A percentile compares a stretch with the other conserved stretches of the same genome.
Evolutionary conservation across 768 basidiomycete genomes (phyloP).

Genomic region (Podaxis sp.): DNA sequence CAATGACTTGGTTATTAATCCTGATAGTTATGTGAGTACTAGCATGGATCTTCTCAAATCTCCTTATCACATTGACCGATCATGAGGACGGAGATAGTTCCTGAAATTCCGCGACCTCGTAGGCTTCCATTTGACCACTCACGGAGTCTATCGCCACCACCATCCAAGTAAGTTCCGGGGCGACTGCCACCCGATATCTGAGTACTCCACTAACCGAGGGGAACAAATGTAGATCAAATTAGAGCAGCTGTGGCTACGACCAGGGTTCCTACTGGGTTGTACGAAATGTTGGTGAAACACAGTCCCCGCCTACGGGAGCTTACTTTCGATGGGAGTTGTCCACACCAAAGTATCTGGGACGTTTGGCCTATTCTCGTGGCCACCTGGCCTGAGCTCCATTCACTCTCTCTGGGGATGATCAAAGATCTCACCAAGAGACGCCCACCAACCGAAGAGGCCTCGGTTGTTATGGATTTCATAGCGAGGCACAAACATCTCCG

Average conservation of each 20-base stretch:
- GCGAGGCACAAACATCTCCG: neutral
- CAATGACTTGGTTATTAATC: neutral
- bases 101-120: neutral
- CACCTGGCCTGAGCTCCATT: neutral
- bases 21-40: neutral
- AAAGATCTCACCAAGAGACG: neutral
- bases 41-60: neutral
- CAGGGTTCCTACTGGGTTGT: neutral
- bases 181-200: no score
- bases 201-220: neutral
- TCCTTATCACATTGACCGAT: neutral
- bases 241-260: neutral
- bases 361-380: neutral
- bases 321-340: slow-evolving; percentile 1
- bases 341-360: slow-evolving; percentile 1
- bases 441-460: neutral
- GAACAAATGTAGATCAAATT: neutral
- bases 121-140: neutral
- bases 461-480: neutral
- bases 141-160: neutral
- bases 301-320: slow-evolving; percentile 2
- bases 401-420: slow-evolving; percentile 2
- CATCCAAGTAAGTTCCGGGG: neutral
- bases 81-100: neutral
- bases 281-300: neutral